Base-by-base conservation (phyloP, 208 protist species). In the Wallacemonas sp. region DNA sequence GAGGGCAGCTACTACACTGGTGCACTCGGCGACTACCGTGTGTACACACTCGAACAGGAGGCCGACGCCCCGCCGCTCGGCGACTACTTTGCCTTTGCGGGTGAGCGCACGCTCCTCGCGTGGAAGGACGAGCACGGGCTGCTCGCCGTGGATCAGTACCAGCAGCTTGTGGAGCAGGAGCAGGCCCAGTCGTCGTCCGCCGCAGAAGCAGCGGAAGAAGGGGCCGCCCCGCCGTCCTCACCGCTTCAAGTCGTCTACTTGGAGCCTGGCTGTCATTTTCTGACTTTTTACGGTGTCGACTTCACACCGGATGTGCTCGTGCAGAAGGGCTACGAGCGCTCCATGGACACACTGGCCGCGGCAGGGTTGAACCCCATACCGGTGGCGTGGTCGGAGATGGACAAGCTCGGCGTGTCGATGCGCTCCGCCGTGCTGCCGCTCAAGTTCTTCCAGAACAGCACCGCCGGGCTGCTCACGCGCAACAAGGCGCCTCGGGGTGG, bases 101-200 rank as follows among this genome's bases (percentile, higher is more conserved):
- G 92, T n/a, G 91, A 92, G 42, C 79, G 94, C 50, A 75, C 92
- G 52, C 74, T 97, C 8, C 64, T 97, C 7, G 87, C 91, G 10
- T 95, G 89, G 89, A 97, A 97, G 52, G 92, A 97, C 67, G 92
- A 97, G 71, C 92, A 97, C 66, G 92, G 92, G 10, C 62, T 97
- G 18, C 72, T 97, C 31, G 92, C 92, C 20, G 89, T 97, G 41
- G 92, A 97, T 57, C 92, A 97, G 74, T 89, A 92, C 61, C 87
- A 95, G 65, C 87, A 94, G 65, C 79, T 84, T 25, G 67, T 69
- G 0, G 42, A 63, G 22, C 61, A 42, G 26, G 26, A 54, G 18
- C 74, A 85, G 10, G 31, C 61, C 33, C 74, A 80, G 11, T 26
- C 65, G 36, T 65, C 72, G 42, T 44, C 45, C 12, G 52, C 65